Conservation (phyloP, 192 early-diverging fungal genomes). For the Gamsiella multidivaricata region DNA sequence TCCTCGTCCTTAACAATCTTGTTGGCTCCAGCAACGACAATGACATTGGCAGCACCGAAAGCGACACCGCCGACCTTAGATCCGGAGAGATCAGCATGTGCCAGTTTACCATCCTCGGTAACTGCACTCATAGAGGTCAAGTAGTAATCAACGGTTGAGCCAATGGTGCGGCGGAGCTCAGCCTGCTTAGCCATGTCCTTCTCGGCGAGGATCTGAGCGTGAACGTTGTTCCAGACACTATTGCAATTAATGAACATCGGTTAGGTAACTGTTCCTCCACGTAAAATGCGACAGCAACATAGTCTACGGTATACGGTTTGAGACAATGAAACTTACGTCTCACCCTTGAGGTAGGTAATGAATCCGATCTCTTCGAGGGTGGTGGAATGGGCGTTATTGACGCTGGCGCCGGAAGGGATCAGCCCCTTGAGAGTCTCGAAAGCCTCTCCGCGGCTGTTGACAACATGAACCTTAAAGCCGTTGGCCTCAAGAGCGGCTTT, state of each 20-base stretch:
- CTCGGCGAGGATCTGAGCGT: conserved; percentile 50
- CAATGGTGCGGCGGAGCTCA: conserved; percentile 50
- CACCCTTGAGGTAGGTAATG: conserved; percentile 54
- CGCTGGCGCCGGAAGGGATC: conserved; percentile 53
- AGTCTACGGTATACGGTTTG: background rate
- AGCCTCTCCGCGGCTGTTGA: conserved; percentile 40
- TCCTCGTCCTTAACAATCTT: conserved; percentile 59
- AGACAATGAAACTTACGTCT: conserved; percentile 26
- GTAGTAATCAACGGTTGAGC: conserved; percentile 55
- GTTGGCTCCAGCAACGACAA: conserved; percentile 52
- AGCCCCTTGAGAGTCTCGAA: conserved; percentile 50
- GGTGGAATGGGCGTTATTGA: conserved; percentile 57
- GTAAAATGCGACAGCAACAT: background rate
- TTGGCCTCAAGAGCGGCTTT: conserved; percentile 52
- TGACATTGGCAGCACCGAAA: conserved; percentile 44
- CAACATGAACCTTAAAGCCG: conserved; percentile 51
- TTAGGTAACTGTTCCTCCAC: no score
- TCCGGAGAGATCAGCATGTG: conserved; percentile 49
- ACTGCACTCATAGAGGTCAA: conserved; percentile 52
- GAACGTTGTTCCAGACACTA: conserved; percentile 48
- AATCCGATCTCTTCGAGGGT: conserved; percentile 59
- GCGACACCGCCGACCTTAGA: conserved; percentile 55
- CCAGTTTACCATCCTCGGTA: conserved; percentile 53
- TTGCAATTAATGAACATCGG: background rate
- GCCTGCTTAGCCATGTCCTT: conserved; percentile 42